Conservation (phyloP, 108 stramenopile genomes). For the Pseudonitzschia multiseries region DNA sequence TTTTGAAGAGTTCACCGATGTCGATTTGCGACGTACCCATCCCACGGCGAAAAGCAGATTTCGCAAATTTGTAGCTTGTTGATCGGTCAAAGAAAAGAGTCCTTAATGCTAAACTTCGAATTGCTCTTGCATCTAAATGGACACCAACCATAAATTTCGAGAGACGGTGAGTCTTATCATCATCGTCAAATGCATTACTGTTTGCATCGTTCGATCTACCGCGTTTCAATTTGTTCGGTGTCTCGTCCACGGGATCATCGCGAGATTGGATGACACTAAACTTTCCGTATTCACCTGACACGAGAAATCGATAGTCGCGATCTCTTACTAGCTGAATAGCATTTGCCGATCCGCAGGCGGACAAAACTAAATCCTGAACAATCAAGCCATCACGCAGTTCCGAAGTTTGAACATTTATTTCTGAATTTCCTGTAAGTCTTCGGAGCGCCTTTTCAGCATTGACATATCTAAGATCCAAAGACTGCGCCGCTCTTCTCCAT, state of each 20-base stretch:
- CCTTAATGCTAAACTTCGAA: conserved; percentile 52
- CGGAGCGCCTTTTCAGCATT: conserved; percentile 45
- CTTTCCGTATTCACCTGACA: conserved; percentile 39
- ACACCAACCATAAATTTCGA: conserved; percentile 46
- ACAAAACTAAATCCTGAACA: conserved; percentile 57
- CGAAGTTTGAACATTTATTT: conserved; percentile 16
- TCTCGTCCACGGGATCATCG: neutral
- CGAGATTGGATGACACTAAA: conserved; percentile 18
- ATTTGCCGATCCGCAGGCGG: conserved; percentile 53
- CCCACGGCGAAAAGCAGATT: conserved; percentile 22
- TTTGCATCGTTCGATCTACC: conserved; percentile 29
- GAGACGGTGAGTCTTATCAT: conserved; percentile 16
- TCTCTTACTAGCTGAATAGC: conserved; percentile 57
- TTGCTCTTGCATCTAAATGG: conserved; percentile 54
- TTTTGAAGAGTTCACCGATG: conserved; percentile 57
- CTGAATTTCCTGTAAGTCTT: conserved; percentile 14
- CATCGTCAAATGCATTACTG: conserved; percentile 8
- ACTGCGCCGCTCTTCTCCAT: conserved; percentile 74
- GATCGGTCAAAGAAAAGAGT: conserved; percentile 55
- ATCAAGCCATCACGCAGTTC: conserved; percentile 43
- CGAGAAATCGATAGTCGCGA: conserved; percentile 28
- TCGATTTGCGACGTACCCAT: conserved; percentile 19
- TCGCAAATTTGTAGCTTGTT: conserved; percentile 16
- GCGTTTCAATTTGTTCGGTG: conserved; percentile 25
- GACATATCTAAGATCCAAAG: conserved; percentile 60